Evolutionary conservation across 1,139 yeast genomes (phyloP), one percentile per base, ranked within the genome.

Genomic region (Pichia terricola): DNA sequence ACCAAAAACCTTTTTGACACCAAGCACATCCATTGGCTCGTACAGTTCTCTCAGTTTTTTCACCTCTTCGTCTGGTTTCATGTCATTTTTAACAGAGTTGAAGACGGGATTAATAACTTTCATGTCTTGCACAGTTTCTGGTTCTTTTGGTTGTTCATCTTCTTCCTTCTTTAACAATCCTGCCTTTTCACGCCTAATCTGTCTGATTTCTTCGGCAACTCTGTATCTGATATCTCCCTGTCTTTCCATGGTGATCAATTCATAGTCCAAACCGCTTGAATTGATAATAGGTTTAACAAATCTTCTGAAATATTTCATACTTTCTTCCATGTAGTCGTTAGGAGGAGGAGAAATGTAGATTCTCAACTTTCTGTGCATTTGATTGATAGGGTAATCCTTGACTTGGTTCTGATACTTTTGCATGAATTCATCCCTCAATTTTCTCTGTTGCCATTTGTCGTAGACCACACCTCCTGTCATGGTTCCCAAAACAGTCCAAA

Each of bases 301-400:
- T 49, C 81, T 77, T 53, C 87, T 75, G 70, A 91, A 88, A 46
- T 83, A 74, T 48, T 73, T 73, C 64, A 84, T 61, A 22, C 94
- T 79, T 49, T 79, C 81, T 40, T 83, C 95, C 42, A 94, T 66
- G 56, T 79, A 87, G 61, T 91, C 97, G 54, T 87, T 85, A 16
- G 99, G 98, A 11, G 97, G 96, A 16, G 98, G 98, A 0, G 96
- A 95, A 47, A 89, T 74, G 58, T 81, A 89, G 1, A 94, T 79
- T 1, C 87, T 79, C 44, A 94, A 68, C 55, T 81, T 85, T 43
- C 98, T 72, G 2, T 96, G 89, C 33, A 75, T 58, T 46, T 69
- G 61, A 34, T 75, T 71, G 41, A 79, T 59, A 35, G 66, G 65
- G 34, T 47, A 48, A 6, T 51, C 45, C 10, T 55, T 53, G 6